Base-by-base conservation (phyloP, 257 asterid species). In the Lycium barbarum region DNA sequence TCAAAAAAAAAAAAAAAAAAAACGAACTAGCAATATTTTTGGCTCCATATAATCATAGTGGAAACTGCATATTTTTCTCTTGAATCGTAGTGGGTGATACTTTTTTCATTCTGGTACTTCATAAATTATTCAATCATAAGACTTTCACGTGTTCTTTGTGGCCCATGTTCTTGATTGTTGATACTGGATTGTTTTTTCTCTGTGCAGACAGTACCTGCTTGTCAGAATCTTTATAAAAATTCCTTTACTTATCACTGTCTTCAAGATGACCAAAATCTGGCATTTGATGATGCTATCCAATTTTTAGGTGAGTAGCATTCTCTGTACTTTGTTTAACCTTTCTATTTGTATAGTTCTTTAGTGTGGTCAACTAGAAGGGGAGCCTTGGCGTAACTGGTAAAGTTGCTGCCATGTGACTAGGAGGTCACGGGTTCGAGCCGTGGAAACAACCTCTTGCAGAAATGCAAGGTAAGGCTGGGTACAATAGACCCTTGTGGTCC, bases 211-310 rank as follows among this genome's bases (percentile, higher is more conserved):
- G 98, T 96, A 35, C 98, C 98, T 86, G 93, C 94, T 84, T 92
- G 95, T 88, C 98, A 96, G 88, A 94, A 92, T 89, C 88, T 96
- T 88, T 94, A 96, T 83, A 94, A 90, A 79, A 96, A 94, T 86
- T 92, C 96, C 14, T 94, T 94, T 87, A 93, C 95, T 45, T 94
- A 96, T 88, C 96, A 93, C 85, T 93, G 98, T 84, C 96, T 94
- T 18, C 97, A 92, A 81, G 93, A 93, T 79, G 96, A 91, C 58
- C 88, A 90, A 40, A 88, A 85, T 55, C 87, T 94, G 86, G 94
- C 92, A 35, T 93, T 94, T 83, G 97, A 93, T 87, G 98, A 93
- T 85, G 98, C 97, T 54, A 89, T 93, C 84, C 93, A 90, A 90
- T 94, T 94, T 88, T 89, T 96, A 80, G 99, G 97, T 92, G 88